A percentile compares a stretch with the other conserved stretches of the same genome.
These are phyloP conservation scores for Calonectria hawksworthii DNA, from an alignment of 2,329 filamentous ascomycete species.

Conservation along the genomic window DNA sequence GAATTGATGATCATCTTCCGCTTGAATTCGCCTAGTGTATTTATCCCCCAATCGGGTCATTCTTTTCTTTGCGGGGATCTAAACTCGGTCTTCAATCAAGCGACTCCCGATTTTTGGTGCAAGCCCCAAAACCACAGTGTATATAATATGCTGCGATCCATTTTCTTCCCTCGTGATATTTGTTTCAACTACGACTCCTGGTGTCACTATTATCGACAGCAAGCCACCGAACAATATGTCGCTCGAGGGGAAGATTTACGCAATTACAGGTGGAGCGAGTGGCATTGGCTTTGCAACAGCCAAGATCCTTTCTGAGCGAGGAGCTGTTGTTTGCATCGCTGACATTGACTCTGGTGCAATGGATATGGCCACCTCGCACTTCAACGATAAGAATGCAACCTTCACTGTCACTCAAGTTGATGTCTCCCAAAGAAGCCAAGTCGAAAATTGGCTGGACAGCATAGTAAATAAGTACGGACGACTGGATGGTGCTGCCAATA, in stretches of 20 bases:
- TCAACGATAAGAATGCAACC: constrained; percentile 42
- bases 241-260: constrained; percentile 53
- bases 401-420: constrained; percentile 61
- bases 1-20: neutral
- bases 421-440: constrained; percentile 60
- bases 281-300: constrained; percentile 60
- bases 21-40: constrained; percentile 10
- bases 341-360: constrained; percentile 53
- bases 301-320: constrained; percentile 52
- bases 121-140: neutral
- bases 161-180: neutral
- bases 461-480: constrained; percentile 64
- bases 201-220: neutral
- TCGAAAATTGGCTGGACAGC: constrained; percentile 64
- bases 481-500: constrained; percentile 68
- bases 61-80: constrained; percentile 27
- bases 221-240: constrained; percentile 41
- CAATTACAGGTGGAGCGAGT: constrained; percentile 59
- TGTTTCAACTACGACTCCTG: too few relatives aligned
- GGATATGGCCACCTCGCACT: constrained; percentile 48
- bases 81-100: constrained; percentile 20
- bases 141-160: neutral
- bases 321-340: constrained; percentile 56
- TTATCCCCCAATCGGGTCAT: constrained; percentile 33
- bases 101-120: constrained; percentile 11